These are phyloP conservation scores for Biscogniauxia mediterranea DNA, from an alignment of 2,329 filamentous ascomycete genomes.

Conservation along the genomic window DNA sequence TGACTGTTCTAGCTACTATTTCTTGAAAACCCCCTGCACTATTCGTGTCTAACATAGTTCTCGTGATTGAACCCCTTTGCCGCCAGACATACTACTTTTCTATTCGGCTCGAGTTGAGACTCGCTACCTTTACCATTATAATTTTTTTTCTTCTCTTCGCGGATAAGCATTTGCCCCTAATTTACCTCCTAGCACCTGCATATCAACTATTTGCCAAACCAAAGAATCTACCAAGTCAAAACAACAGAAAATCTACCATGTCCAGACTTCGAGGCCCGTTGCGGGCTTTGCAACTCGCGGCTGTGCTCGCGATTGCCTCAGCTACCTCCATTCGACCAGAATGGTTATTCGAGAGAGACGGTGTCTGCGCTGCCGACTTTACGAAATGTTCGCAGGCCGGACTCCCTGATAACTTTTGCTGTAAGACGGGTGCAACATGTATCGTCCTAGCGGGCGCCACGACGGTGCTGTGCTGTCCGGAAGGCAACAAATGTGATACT, in stretches of 20 bases:
- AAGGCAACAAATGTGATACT: conserved; percentile 52
- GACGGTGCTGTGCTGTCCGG: conserved; percentile 70
- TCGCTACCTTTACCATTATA: conserved; percentile 7
- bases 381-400: conserved; percentile 50
- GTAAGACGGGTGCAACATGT: conserved; percentile 53
- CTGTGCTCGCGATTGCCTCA: conserved; percentile 32
- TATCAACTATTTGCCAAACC: neutral
- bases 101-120: conserved; percentile 14
- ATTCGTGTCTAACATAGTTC: conserved; percentile 11
- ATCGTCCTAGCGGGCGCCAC: conserved; percentile 60
- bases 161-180: conserved; percentile 2
- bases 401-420: conserved; percentile 68
- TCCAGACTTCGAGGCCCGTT: conserved; percentile 30
- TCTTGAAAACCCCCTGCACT: conserved; percentile 17
- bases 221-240: neutral
- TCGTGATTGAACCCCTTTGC: conserved; percentile 22
- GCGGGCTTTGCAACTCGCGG: conserved; percentile 38
- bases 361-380: conserved; percentile 53
- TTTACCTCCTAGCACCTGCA: neutral
- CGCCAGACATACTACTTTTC: conserved; percentile 18
- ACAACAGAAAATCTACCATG: conserved; percentile 25
- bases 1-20: conserved; percentile 26
- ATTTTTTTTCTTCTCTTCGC: neutral
- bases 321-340: conserved; percentile 38
- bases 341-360: conserved; percentile 42